Evolutionary conservation across 1,284 basidiomycete species (phyloP).

Genomic region (Sphaerobolus stellatus): DNA sequence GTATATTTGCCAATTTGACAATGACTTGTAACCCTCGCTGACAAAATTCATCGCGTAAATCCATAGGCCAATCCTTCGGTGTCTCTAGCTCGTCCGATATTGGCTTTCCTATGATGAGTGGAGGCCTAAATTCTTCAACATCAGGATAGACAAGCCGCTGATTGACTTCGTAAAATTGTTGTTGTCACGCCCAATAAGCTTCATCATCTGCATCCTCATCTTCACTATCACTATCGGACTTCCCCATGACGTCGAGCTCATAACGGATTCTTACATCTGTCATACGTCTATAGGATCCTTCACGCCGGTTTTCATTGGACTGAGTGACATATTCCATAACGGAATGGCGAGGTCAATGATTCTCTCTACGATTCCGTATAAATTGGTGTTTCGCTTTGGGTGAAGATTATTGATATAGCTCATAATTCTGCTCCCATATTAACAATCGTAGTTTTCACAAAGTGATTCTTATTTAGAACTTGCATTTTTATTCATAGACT

Average conservation of each 20-base stretch:
- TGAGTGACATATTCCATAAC: neutral
- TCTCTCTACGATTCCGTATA: constrained; percentile 33
- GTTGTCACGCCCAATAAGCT: neutral
- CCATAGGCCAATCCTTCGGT: neutral
- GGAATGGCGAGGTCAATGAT: constrained; percentile 22
- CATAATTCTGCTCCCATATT: neutral
- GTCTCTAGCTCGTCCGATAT: neutral
- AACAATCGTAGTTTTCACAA: neutral
- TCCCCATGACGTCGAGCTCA: neutral
- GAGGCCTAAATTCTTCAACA: neutral
- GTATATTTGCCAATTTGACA: constrained; percentile 33
- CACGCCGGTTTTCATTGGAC: neutral
- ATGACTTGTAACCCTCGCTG: constrained; percentile 26
- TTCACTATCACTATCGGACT: neutral
- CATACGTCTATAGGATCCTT: neutral
- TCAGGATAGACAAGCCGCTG: neutral
- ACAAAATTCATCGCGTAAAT: neutral
- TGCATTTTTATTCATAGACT: constrained; percentile 15
- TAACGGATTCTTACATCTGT: neutral
- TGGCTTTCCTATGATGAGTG: no score
- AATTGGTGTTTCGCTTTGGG: constrained; percentile 23
- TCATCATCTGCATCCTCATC: neutral
- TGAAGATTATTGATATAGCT: constrained; percentile 37
- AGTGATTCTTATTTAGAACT: neutral
- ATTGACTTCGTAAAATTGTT: neutral